These are phyloP conservation scores for Crucihimalaya himalaica DNA, from an alignment of 345 rosid species.

Conservation along the genomic window DNA sequence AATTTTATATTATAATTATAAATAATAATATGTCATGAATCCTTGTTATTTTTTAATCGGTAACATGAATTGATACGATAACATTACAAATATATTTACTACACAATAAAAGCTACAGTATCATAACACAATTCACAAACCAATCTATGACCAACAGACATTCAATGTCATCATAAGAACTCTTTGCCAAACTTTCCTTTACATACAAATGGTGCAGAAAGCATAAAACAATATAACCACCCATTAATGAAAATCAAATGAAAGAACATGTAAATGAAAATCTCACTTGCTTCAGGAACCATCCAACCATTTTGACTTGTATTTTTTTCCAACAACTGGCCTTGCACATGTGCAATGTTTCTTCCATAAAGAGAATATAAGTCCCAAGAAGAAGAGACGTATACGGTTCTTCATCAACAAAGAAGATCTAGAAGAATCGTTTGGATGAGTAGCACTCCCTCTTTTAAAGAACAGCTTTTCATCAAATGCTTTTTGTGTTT, in stretches of 20 bases:
- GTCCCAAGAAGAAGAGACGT: constrained; percentile 36
- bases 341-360: constrained; percentile 31
- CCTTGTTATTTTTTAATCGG: too few species aligned
- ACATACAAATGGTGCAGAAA: neutral
- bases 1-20: too few species aligned
- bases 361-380: constrained; percentile 47
- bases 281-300: constrained; percentile 61
- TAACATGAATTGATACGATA: too few species aligned
- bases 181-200: neutral
- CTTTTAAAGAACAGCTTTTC: constrained; percentile 40
- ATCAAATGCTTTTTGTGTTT: constrained; percentile 42
- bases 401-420: constrained; percentile 39
- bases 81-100: too few species aligned
- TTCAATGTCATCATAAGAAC: neutral
- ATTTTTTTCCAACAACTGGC: constrained; percentile 45
- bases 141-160: neutral
- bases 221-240: neutral
- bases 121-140: constrained; percentile 1
- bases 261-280: constrained; percentile 19
- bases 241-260: neutral
- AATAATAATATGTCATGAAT: too few species aligned
- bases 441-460: constrained; percentile 44
- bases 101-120: neutral
- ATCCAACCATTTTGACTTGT: constrained; percentile 36
- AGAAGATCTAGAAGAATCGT: constrained; percentile 47